These are phyloP conservation scores for Tetrahymena elliotti DNA, from an alignment of 73 alveolate species.

Conservation along the genomic window DNA sequence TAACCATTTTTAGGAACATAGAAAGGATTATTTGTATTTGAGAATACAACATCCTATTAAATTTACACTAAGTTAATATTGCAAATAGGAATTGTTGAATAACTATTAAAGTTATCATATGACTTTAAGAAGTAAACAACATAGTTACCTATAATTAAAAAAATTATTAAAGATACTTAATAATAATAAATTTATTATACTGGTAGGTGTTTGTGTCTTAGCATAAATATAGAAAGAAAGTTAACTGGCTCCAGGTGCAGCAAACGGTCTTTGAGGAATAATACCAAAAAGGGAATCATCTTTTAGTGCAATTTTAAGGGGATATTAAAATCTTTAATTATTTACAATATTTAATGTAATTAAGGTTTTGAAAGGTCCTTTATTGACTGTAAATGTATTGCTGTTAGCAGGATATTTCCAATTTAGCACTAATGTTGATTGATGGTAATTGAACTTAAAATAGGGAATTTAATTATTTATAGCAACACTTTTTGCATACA, in stretches of 20 bases:
- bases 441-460: background rate
- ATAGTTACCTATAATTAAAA: background rate
- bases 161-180: background rate
- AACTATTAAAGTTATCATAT: background rate
- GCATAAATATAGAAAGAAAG: background rate
- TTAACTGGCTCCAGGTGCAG: background rate
- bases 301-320: background rate
- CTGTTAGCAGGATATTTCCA: background rate
- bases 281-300: background rate
- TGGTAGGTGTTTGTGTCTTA: background rate
- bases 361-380: background rate
- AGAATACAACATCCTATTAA: background rate
- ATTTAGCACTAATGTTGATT: background rate
- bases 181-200: background rate
- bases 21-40: background rate
- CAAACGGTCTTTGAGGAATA: background rate
- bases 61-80: background rate
- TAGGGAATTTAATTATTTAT: background rate
- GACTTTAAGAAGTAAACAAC: background rate
- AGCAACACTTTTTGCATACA: background rate
- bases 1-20: background rate
- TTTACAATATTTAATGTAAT: background rate
- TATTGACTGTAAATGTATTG: background rate
- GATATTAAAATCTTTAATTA: background rate
- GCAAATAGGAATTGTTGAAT: background rate